These are phyloP conservation scores for Fusarium sp. DNA, from an alignment of 2,329 filamentous ascomycete genomes.

Conservation along the genomic window DNA sequence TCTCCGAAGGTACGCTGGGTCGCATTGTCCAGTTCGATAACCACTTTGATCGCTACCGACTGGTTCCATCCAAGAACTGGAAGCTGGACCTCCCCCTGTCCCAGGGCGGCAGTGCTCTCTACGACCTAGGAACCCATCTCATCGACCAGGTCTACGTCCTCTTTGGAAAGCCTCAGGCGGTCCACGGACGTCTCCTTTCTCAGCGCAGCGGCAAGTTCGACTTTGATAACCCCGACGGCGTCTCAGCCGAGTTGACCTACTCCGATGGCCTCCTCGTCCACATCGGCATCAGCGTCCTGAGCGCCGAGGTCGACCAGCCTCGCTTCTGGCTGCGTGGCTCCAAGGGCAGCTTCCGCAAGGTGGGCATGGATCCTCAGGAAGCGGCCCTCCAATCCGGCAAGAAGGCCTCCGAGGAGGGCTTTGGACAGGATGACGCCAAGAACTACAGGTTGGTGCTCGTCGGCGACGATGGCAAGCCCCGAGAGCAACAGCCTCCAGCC, in stretches of 20 bases:
- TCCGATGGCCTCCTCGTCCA: conserved; percentile 71
- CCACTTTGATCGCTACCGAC: conserved; percentile 81
- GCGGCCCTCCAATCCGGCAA: conserved; percentile 74
- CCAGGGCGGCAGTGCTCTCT: conserved; percentile 74
- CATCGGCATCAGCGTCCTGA: conserved; percentile 75
- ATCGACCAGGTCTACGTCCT: conserved; percentile 78
- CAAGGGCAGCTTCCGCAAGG: conserved; percentile 80
- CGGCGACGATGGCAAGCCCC: conserved; percentile 61
- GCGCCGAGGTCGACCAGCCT: conserved; percentile 74
- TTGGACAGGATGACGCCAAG: conserved; percentile 71
- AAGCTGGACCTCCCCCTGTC: conserved; percentile 69
- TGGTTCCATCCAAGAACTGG: conserved; percentile 70
- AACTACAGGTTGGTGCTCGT: conserved; percentile 70
- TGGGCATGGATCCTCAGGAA: conserved; percentile 78
- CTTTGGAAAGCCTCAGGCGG: conserved; percentile 73
- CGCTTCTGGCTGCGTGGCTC: conserved; percentile 82
- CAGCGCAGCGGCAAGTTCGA: conserved; percentile 65
- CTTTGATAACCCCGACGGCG: conserved; percentile 65
- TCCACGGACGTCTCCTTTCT: conserved; percentile 75
- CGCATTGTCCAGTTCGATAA: conserved; percentile 82
- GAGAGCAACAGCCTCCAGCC: conserved; percentile 64
- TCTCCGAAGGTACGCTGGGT: conserved; percentile 70
- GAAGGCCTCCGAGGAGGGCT: conserved; percentile 69
- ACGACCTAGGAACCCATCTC: conserved; percentile 80
- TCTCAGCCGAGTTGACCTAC: conserved; percentile 76